phyloP scores from a whole-genome alignment of 768 basidiomycete genomes.

The Tremella mesenterica region DNA sequence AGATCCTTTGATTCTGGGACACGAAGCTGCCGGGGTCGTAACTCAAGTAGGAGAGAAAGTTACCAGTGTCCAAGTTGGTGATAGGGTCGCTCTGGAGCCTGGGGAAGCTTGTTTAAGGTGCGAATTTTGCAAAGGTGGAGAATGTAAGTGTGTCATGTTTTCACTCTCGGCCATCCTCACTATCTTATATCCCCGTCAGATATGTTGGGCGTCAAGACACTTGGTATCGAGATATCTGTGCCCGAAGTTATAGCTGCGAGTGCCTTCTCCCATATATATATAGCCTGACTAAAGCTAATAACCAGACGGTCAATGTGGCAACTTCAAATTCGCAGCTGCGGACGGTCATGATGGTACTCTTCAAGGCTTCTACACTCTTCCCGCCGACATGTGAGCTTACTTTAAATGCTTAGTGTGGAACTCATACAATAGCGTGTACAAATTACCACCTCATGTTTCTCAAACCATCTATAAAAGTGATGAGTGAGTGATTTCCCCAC shows the following conservation, averaged over 20 bases:
- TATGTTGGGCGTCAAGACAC: too few relatives aligned
- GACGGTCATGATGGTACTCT: slow-evolving; percentile 76
- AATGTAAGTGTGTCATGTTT: slow-evolving; percentile 63
- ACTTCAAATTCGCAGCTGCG: slow-evolving; percentile 78
- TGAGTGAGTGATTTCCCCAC: too few relatives aligned
- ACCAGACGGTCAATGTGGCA: slow-evolving; percentile 47
- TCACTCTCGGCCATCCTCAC: too few relatives aligned
- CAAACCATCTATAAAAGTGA: too few relatives aligned
- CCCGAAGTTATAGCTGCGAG: not conserved
- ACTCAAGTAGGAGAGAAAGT: slow-evolving; percentile 16
- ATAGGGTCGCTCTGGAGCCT: slow-evolving; percentile 79
- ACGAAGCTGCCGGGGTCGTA: slow-evolving; percentile 16
- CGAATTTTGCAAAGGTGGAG: slow-evolving; percentile 69
- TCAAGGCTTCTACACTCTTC: slow-evolving; percentile 69
- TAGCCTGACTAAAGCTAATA: slow-evolving; percentile 50
- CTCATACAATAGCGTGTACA: not conserved
- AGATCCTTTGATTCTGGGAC: slow-evolving; percentile 17
- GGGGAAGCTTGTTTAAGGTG: slow-evolving; percentile 77
- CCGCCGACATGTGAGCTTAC: slow-evolving; percentile 56
- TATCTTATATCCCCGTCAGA: too few relatives aligned
- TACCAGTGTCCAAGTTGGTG: slow-evolving; percentile 59
- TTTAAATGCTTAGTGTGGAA: not conserved
- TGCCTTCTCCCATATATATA: not conserved
- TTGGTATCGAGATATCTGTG: not conserved
- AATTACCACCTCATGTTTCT: not conserved